phyloP scores from a whole-genome alignment of 345 rosid species.

The Corchorus olitorius region DNA sequence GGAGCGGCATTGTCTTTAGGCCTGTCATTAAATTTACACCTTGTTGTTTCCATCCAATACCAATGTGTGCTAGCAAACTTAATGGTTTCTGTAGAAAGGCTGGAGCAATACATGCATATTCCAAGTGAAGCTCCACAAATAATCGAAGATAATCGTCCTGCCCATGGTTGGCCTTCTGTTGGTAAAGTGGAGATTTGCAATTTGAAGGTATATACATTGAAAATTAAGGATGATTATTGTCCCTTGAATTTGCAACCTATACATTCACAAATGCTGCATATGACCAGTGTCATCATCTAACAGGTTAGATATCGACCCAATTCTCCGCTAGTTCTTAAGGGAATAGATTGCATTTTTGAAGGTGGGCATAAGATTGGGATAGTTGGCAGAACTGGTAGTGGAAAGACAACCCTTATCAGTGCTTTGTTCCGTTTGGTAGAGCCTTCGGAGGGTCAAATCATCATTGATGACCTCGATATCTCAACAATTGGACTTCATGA shows the following conservation, averaged over 20 bases:
- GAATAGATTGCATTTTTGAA: slow-evolving; percentile 50
- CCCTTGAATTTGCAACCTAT: no score
- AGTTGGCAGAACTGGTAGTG: no score
- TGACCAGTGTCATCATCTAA: neutral
- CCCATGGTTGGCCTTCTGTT: slow-evolving; percentile 42
- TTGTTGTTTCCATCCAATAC: slow-evolving; percentile 45
- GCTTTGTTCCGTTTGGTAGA: slow-evolving; percentile 54
- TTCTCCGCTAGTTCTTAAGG: slow-evolving; percentile 55
- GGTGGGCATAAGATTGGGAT: slow-evolving; percentile 49
- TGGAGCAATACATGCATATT: no score
- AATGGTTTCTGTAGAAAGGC: neutral
- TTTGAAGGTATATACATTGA: slow-evolving; percentile 59
- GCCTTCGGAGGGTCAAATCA: slow-evolving; percentile 52
- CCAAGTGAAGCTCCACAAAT: no score
- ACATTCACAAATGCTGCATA: neutral
- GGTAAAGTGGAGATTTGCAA: slow-evolving; percentile 53
- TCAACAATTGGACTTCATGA: slow-evolving; percentile 6
- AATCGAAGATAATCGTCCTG: no score
- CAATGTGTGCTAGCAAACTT: no score
- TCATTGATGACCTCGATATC: slow-evolving; percentile 51
- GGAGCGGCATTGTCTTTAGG: slow-evolving; percentile 67
- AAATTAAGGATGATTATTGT: neutral
- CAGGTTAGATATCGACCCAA: slow-evolving; percentile 57
- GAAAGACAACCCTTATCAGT: no score
- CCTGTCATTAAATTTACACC: slow-evolving; percentile 49